Evolutionary conservation across 352 stramenopile species (phyloP).

Genomic region (Pythium diclinum): DNA sequence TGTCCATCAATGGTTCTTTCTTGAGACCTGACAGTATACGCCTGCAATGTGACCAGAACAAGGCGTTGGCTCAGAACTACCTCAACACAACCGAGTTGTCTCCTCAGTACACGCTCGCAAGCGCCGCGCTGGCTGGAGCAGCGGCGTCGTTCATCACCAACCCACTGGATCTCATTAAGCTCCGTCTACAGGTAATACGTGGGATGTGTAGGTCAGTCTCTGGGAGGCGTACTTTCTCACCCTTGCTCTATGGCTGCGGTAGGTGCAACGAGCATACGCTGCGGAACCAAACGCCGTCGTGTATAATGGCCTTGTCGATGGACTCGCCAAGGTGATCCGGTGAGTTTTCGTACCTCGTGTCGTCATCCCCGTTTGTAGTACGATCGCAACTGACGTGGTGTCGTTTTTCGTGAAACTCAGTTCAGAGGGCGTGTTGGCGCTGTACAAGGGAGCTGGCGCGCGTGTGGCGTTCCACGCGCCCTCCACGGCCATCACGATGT

Average conservation of each 20-base stretch:
- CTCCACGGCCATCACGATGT: constrained; percentile 97
- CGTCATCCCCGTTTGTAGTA: not conserved
- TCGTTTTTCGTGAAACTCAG: constrained; percentile 36
- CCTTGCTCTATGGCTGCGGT: not conserved
- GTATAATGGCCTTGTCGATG: constrained; percentile 84
- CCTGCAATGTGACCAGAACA: constrained; percentile 35
- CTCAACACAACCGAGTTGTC: constrained; percentile 45
- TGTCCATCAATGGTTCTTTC: too few relatives aligned
- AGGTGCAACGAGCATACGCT: constrained; percentile 51
- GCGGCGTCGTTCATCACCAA: constrained; percentile 95
- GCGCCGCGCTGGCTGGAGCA: constrained; percentile 82
- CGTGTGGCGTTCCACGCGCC: constrained; percentile 95
- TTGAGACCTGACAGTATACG: not conserved
- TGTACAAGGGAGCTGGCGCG: constrained; percentile 94
- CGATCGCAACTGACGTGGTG: not conserved
- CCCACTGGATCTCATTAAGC: constrained; percentile 96
- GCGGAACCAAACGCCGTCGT: constrained; percentile 28
- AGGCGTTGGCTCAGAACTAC: constrained; percentile 44
- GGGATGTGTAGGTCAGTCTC: not conserved
- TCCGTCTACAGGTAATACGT: constrained; percentile 90
- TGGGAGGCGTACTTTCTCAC: not conserved
- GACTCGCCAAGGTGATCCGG: constrained; percentile 76
- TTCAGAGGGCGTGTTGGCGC: constrained; percentile 81
- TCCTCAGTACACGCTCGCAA: constrained; percentile 58
- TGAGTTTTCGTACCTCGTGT: constrained; percentile 19